phyloP scores from a whole-genome alignment of 2,329 filamentous ascomycete species.

The Colletotrichum godetiae region DNA sequence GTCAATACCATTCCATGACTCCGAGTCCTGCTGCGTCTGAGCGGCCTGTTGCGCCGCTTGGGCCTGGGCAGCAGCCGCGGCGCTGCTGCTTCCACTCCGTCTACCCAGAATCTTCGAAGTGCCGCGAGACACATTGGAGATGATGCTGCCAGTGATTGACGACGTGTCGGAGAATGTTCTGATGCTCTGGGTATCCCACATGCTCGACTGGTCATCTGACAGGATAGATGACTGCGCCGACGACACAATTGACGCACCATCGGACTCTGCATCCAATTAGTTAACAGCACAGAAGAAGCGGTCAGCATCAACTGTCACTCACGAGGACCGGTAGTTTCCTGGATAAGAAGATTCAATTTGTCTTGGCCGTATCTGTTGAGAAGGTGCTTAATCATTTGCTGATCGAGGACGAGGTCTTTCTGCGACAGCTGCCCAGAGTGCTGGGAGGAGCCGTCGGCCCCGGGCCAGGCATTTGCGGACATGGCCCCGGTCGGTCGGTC shows the following conservation, averaged over 20 bases:
- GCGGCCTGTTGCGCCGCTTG: slow-evolving; percentile 28
- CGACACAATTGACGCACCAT: slow-evolving; percentile 48
- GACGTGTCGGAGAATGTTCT: slow-evolving; percentile 53
- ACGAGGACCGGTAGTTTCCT: slow-evolving; percentile 45
- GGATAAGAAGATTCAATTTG: slow-evolving; percentile 46
- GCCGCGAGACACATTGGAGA: slow-evolving; percentile 52
- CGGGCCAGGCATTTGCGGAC: slow-evolving; percentile 45
- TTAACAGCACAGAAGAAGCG: background rate
- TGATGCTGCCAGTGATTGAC: slow-evolving; percentile 52
- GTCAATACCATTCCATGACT: slow-evolving; percentile 26
- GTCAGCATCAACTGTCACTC: slow-evolving; percentile 37
- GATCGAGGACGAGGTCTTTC: slow-evolving; percentile 42
- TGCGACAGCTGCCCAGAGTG: slow-evolving; percentile 30
- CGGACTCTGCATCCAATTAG: slow-evolving; percentile 36
- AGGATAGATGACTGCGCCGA: slow-evolving; percentile 49
- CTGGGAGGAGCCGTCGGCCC: slow-evolving; percentile 45
- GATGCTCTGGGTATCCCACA: slow-evolving; percentile 50
- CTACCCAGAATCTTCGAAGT: slow-evolving; percentile 49
- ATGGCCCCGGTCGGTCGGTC: slow-evolving; percentile 25
- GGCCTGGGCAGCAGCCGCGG: slow-evolving; percentile 28
- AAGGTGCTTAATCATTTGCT: slow-evolving; percentile 49
- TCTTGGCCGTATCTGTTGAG: slow-evolving; percentile 47
- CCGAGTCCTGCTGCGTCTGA: slow-evolving; percentile 22
- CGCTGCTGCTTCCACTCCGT: slow-evolving; percentile 34
- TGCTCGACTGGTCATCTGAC: slow-evolving; percentile 48